phyloP scores from a whole-genome alignment of 108 stramenopile species.

The Nitzschia sp. region DNA sequence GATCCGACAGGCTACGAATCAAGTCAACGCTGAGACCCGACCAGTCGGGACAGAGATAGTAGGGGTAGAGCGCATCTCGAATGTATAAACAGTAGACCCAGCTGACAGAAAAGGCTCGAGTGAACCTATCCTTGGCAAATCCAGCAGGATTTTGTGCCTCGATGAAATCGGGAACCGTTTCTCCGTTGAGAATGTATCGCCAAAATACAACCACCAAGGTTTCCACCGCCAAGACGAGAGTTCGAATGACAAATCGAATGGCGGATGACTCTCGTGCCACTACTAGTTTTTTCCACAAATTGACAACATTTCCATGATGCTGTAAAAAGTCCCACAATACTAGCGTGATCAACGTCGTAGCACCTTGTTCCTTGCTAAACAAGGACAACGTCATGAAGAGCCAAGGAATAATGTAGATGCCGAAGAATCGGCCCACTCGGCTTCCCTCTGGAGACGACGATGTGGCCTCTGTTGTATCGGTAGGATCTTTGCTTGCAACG shows the following conservation, averaged over 20 bases:
- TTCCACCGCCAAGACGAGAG: slow-evolving; percentile 43
- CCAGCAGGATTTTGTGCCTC: slow-evolving; percentile 63
- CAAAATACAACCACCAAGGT: slow-evolving; percentile 35
- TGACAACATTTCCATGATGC: slow-evolving; percentile 34
- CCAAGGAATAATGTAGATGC: slow-evolving; percentile 52
- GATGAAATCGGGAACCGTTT: slow-evolving; percentile 55
- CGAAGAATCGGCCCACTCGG: slow-evolving; percentile 6
- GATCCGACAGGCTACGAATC: slow-evolving; percentile 32
- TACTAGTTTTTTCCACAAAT: slow-evolving; percentile 17
- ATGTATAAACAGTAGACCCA: slow-evolving; percentile 63
- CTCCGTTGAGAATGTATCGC: slow-evolving; percentile 55
- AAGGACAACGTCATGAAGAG: slow-evolving; percentile 46
- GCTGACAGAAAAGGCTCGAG: slow-evolving; percentile 45
- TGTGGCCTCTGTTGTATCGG: neutral
- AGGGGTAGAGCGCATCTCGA: slow-evolving; percentile 45
- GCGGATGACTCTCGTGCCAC: slow-evolving; percentile 7
- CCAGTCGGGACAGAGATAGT: slow-evolving; percentile 49
- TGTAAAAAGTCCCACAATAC: slow-evolving; percentile 50
- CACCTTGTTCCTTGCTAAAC: slow-evolving; percentile 62
- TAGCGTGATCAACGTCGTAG: slow-evolving; percentile 46
- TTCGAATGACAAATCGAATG: slow-evolving; percentile 32
- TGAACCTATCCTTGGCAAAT: slow-evolving; percentile 55
- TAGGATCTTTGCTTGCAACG: neutral
- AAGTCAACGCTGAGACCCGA: slow-evolving; percentile 48
- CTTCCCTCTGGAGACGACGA: neutral